phyloP scores from a whole-genome alignment of 805 yeast genomes.

The Saturnispora silvae region DNA sequence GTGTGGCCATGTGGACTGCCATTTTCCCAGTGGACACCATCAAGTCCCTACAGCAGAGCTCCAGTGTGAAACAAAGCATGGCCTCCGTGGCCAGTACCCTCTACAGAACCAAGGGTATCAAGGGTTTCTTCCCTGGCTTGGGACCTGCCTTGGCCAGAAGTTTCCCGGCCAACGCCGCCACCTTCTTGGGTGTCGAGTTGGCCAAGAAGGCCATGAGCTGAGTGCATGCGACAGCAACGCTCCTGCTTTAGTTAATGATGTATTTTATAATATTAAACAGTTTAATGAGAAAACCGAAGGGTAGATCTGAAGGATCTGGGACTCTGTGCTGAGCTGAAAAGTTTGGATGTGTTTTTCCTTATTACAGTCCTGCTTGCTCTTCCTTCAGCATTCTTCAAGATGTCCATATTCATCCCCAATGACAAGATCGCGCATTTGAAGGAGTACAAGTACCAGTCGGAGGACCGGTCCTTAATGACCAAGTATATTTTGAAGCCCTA shows the following conservation, averaged over 20 bases:
- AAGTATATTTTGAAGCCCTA: conserved; percentile 70
- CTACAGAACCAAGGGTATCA: conserved; percentile 67
- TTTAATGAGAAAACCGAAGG: too few species aligned
- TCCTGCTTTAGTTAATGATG: neutral
- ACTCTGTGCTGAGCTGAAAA: too few species aligned
- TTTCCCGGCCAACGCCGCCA: conserved; percentile 99
- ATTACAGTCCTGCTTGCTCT: neutral
- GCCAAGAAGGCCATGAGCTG: conserved; percentile 30
- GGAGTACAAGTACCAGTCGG: conserved; percentile 44
- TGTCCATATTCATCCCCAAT: conserved; percentile 12
- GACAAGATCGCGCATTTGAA: conserved; percentile 9
- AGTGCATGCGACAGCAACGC: neutral
- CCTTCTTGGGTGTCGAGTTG: conserved; percentile 89
- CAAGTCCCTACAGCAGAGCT: conserved; percentile 71
- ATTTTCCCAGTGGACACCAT: conserved; percentile 96
- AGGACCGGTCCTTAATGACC: conserved; percentile 72
- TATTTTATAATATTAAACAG: too few species aligned
- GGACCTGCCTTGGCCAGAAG: conserved; percentile 92
- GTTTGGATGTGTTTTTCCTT: too few species aligned
- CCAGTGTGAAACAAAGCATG: conserved; percentile 44
- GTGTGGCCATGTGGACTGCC: conserved; percentile 93
- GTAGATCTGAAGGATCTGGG: too few species aligned
- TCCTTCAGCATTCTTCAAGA: neutral
- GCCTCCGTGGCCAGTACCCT: conserved; percentile 56
- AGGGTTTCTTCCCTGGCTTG: conserved; percentile 93